Evolutionary conservation across 495 filamentous ascomycete genomes (phyloP), one percentile per base, ranked within the genome.

Genomic region (Aspergillus carlsbadensis): DNA sequence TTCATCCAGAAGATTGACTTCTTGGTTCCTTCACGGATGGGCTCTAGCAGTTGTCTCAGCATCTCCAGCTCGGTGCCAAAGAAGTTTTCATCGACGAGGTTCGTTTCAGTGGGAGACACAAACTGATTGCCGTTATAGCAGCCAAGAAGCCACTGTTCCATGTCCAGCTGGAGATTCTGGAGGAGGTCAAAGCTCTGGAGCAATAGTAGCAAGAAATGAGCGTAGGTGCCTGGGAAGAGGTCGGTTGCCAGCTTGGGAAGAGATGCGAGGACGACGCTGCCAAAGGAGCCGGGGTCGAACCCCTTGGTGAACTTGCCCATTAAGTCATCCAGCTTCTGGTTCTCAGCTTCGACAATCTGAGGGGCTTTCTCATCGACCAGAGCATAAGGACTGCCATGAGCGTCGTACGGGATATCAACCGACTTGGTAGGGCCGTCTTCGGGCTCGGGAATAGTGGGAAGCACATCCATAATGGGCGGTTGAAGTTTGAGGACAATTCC

Each of bases 211-310:
- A 70, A 33, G 6, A 70, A 53, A 43, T 70, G 67, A 5, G 49
- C 51, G 35, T 63, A 68, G 5, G 63, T 63, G 17, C 67, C 65
- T 0, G 67, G 67, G 10, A 63, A 52, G 2, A 61, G 45, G 24
- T 51, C 31, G 1, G 47, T 21, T 2, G 31, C 14, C 17, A 70
- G 24, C 3, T 11, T 34, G 0, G 63, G 61, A 22, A 67, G 46
- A 13, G 26, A 47, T 0, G 36, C 18, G 20, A 24, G 46, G 21
- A 67, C 42, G 10, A 57, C 29, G n/a, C 44, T 20, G 4, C 35
- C 18, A 34, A 68, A 68, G 14, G 41, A 37, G 26, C 39, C 36
- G 3, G 61, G 62, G 37, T 68, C 61, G 31, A 68, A 68, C 3
- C 66, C 66, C 26, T 52, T 62, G 36, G 61, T 61, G 44, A 64